Percentiles rank a stretch among this genome's conserved stretches.
phyloP scores from a whole-genome alignment of 768 basidiomycete genomes.

The Auriscalpium orientale region DNA sequence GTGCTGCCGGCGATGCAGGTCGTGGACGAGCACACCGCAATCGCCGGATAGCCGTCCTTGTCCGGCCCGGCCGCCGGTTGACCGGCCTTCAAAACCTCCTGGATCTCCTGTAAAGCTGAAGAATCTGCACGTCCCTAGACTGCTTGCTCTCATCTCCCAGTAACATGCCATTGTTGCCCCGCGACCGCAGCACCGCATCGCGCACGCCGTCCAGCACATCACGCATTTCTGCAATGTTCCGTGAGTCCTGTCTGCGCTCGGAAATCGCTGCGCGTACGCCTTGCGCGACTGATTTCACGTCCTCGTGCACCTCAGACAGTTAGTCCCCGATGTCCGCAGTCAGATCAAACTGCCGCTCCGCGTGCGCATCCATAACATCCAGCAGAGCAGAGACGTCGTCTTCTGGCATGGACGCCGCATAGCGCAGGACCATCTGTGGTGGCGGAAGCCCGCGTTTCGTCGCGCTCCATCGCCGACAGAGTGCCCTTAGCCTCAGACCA shows the following conservation, averaged over 20 bases:
- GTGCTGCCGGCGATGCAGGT: slow-evolving; percentile 1
- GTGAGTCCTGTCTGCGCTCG: slow-evolving; percentile 7
- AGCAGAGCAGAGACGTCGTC: slow-evolving; percentile 3
- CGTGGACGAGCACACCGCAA: slow-evolving; percentile 6
- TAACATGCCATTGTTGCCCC: not conserved
- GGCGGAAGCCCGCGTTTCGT: slow-evolving; percentile 1
- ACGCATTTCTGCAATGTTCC: slow-evolving; percentile 13
- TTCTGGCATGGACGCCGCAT: slow-evolving; percentile 1
- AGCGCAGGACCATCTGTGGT: not conserved
- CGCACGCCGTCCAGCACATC: slow-evolving; percentile 4
- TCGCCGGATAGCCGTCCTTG: not conserved
- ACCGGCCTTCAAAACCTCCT: slow-evolving; percentile 30
- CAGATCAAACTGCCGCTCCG: slow-evolving; percentile 13
- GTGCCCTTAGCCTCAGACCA: not conserved
- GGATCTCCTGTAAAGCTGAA: slow-evolving; percentile 23
- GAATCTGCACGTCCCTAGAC: not conserved
- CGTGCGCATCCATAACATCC: slow-evolving; percentile 13
- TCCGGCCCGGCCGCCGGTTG: slow-evolving; percentile 29
- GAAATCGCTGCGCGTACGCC: slow-evolving; percentile 5
- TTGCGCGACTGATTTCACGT: slow-evolving; percentile 3
- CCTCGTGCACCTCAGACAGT: slow-evolving; percentile 5
- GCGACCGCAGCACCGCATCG: not conserved
- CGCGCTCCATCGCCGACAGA: not conserved
- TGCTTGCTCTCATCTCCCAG: not conserved
- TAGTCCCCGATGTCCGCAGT: slow-evolving; percentile 5